Conservation (phyloP, 345 rosid species). For the Gossypium arboreum region DNA sequence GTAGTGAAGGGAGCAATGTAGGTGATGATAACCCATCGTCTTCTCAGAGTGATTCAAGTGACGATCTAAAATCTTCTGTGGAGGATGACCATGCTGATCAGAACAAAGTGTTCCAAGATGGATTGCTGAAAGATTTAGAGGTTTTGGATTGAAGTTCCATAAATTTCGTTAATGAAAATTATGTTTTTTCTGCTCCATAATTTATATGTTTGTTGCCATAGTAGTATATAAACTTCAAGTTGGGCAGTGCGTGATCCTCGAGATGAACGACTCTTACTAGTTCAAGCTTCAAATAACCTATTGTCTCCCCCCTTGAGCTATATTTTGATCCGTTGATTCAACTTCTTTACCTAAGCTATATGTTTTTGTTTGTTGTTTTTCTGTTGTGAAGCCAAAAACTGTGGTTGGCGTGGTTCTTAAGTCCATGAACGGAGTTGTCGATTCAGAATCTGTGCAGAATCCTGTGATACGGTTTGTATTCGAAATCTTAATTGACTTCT, state of each 20-base stretch:
- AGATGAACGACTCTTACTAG: not conserved
- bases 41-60: conserved; percentile 42
- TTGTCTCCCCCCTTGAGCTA: not conserved
- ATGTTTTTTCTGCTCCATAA: not conserved
- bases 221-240: conserved; percentile 11
- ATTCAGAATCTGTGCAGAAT: conserved; percentile 33
- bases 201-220: not conserved
- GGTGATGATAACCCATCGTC: conserved; percentile 27
- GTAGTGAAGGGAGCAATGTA: conserved; percentile 38
- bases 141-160: conserved; percentile 39
- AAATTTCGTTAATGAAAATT: conserved; percentile 3
- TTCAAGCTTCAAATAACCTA: not conserved
- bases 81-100: conserved; percentile 23
- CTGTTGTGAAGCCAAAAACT: conserved; percentile 39
- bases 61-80: conserved; percentile 31
- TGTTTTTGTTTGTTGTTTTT: conserved; percentile 22
- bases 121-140: conserved; percentile 38
- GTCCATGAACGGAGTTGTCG: conserved; percentile 18
- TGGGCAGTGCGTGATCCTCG: not conserved
- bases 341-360: conserved; percentile 19
- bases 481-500: not conserved
- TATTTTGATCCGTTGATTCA: not conserved
- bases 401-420: conserved; percentile 26
- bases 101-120: conserved; percentile 20
- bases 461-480: conserved; percentile 40